Conservation (phyloP, 305 asterid species). For the Fraxinus albicans region DNA sequence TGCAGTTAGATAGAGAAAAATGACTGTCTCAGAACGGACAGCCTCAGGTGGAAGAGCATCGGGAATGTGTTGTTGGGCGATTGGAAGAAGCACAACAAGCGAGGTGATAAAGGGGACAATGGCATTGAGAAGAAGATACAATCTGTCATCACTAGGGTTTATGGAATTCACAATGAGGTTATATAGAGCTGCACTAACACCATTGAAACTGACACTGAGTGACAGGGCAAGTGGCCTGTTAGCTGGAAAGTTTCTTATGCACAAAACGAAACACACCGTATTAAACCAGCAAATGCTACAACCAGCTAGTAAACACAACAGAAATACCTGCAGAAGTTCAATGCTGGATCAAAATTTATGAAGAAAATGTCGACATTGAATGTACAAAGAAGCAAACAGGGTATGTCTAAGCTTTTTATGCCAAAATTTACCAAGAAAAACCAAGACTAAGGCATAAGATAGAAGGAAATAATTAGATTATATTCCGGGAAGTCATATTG, state of each 20-base stretch:
- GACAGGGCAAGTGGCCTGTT: conserved; percentile 56
- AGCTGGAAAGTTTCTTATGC: conserved; percentile 50
- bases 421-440: neutral
- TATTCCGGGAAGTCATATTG: neutral
- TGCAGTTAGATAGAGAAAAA: conserved; percentile 34
- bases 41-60: conserved; percentile 23
- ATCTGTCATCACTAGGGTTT: conserved; percentile 32
- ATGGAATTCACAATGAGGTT: conserved; percentile 53
- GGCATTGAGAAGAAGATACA: conserved; percentile 63
- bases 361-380: too few relatives aligned
- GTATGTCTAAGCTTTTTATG: too few relatives aligned
- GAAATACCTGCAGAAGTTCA: conserved; percentile 41
- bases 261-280: conserved; percentile 62
- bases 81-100: conserved; percentile 29
- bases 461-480: neutral
- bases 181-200: conserved; percentile 62
- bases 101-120: conserved; percentile 46
- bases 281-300: conserved; percentile 76
- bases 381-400: too few relatives aligned
- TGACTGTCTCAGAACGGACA: conserved; percentile 25
- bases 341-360: neutral
- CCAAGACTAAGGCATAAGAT: neutral
- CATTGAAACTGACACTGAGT: conserved; percentile 60
- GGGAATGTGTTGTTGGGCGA: conserved; percentile 24
- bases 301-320: conserved; percentile 55